These are phyloP conservation scores for Elsinoe batatas DNA, from an alignment of 2,329 filamentous ascomycete species.

Conservation along the genomic window DNA sequence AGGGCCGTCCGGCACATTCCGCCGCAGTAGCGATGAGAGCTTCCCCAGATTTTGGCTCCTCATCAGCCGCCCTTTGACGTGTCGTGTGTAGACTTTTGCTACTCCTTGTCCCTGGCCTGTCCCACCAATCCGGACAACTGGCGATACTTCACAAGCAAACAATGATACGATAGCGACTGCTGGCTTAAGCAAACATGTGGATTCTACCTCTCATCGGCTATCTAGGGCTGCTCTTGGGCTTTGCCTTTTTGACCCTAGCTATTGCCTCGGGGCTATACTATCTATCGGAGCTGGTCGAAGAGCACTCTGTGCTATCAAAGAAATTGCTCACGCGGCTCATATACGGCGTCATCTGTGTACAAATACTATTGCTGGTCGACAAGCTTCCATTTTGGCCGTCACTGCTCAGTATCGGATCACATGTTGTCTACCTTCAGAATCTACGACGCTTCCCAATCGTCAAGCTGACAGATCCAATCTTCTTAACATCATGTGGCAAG, in stretches of 20 bases:
- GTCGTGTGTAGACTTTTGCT: neutral
- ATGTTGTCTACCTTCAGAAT: constrained; percentile 58
- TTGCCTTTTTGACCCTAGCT: constrained; percentile 85
- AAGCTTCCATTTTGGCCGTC: constrained; percentile 64
- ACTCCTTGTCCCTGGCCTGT: neutral
- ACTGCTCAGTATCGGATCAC: constrained; percentile 15
- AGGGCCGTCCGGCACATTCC: neutral
- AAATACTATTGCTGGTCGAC: constrained; percentile 70
- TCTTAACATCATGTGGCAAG: constrained; percentile 71
- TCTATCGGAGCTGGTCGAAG: constrained; percentile 93
- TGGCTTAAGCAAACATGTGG: constrained; percentile 58
- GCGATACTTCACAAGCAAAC: neutral
- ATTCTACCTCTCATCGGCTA: constrained; percentile 89
- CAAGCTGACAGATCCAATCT: constrained; percentile 76
- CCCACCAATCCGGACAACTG: neutral
- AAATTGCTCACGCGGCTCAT: constrained; percentile 77
- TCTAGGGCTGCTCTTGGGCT: constrained; percentile 74
- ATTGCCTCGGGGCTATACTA: constrained; percentile 99
- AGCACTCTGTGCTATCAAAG: constrained; percentile 89
- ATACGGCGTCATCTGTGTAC: constrained; percentile 66
- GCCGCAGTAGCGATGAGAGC: neutral
- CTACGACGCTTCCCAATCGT: constrained; percentile 68
- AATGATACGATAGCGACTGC: neutral
- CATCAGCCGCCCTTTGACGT: neutral
- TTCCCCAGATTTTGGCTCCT: constrained; percentile 6